A percentile compares a stretch with the other conserved stretches of the same genome.
phyloP scores from a whole-genome alignment of 257 asterid species.

The Knoxia roxburghii region DNA sequence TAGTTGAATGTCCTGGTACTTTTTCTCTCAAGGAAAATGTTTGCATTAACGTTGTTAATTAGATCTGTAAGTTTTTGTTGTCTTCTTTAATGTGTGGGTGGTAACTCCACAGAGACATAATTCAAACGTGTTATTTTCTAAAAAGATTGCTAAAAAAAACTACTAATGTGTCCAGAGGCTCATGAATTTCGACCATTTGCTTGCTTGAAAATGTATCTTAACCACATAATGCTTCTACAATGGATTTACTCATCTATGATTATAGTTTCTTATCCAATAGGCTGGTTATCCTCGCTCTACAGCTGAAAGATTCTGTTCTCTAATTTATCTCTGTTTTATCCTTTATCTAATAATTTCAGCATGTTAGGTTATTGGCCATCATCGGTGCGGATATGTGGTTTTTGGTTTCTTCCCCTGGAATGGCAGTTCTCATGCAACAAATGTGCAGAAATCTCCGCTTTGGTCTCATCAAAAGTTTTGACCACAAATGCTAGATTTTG shows the following conservation, averaged over 20 bases:
- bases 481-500: constrained; percentile 44
- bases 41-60: neutral
- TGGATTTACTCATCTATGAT: neutral
- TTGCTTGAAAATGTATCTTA: neutral
- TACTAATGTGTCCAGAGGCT: too few species aligned
- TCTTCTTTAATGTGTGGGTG: neutral
- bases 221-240: neutral
- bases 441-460: constrained; percentile 62
- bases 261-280: neutral
- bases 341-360: constrained; percentile 9
- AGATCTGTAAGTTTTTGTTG: neutral
- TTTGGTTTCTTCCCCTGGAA: constrained; percentile 79
- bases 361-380: constrained; percentile 90
- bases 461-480: constrained; percentile 23
- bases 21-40: constrained; percentile 1
- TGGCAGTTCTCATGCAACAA: constrained; percentile 85
- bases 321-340: neutral
- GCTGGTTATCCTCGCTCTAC: neutral
- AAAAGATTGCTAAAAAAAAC: neutral
- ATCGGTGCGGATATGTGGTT: constrained; percentile 78
- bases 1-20: constrained; percentile 92
- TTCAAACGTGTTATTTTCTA: neutral
- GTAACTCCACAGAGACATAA: neutral
- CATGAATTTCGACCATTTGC: too few species aligned
- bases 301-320: neutral